Conservation (phyloP, 441 rosid genomes). For the Omphalea diandra region DNA sequence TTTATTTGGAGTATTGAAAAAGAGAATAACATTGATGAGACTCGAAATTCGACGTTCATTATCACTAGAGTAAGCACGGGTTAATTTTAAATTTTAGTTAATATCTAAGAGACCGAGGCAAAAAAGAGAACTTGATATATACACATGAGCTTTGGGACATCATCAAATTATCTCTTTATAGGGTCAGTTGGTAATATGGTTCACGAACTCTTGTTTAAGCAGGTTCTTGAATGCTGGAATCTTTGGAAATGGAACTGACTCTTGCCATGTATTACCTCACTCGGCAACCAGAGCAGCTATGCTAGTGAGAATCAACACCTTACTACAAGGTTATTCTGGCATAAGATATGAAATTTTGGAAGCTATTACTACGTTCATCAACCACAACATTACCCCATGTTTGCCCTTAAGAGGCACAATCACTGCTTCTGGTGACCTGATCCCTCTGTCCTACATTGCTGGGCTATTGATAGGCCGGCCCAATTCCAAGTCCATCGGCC, state of each 20-base stretch:
- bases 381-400: conserved; percentile 56
- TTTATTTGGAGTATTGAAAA: too few relatives aligned
- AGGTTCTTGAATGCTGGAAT: conserved; percentile 67
- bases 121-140: too few relatives aligned
- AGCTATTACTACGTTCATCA: conserved; percentile 51
- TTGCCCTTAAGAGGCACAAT: conserved; percentile 62
- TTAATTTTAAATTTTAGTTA: too few relatives aligned
- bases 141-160: too few relatives aligned
- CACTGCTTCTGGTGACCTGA: conserved; percentile 62
- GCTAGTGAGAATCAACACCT: conserved; percentile 58
- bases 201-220: not conserved
- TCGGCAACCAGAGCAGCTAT: conserved; percentile 62
- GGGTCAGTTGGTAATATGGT: not conserved
- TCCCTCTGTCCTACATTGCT: conserved; percentile 58
- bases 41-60: too few relatives aligned
- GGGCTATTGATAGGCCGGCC: conserved; percentile 55
- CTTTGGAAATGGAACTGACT: conserved; percentile 49
- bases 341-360: conserved; percentile 61
- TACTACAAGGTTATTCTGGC: conserved; percentile 60
- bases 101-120: too few relatives aligned
- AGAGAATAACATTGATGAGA: too few relatives aligned
- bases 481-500: conserved; percentile 49
- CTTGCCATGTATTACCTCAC: conserved; percentile 51
- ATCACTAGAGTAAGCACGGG: too few relatives aligned
- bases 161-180: too few relatives aligned